Evolutionary conservation across 441 rosid genomes (phyloP).

Genomic region (Kokia cookei): DNA sequence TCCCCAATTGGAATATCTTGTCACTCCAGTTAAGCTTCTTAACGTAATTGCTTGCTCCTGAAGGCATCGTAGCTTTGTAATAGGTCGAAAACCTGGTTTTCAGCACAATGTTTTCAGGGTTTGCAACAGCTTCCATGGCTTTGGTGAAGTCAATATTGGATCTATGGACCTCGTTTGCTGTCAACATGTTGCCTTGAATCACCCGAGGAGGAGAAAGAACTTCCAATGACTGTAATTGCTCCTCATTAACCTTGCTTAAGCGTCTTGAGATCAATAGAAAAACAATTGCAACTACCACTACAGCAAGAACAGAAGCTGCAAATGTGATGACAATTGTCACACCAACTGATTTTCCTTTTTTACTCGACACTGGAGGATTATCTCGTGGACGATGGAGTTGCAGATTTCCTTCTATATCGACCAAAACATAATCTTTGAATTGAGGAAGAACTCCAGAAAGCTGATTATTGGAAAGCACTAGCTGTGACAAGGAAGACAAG

Average conservation of each 20-base stretch:
- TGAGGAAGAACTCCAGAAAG: constrained; percentile 40
- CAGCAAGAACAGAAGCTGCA: constrained; percentile 29
- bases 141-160: constrained; percentile 62
- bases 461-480: constrained; percentile 56
- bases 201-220: constrained; percentile 40
- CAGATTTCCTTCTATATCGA: constrained; percentile 32
- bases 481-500: constrained; percentile 34
- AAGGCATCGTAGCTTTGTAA: constrained; percentile 72
- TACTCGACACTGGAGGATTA: neutral
- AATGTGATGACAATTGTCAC: constrained; percentile 27
- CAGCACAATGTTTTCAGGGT: constrained; percentile 36
- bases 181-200: constrained; percentile 49
- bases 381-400: neutral
- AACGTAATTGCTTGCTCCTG: constrained; percentile 55
- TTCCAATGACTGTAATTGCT: constrained; percentile 30
- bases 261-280: constrained; percentile 30
- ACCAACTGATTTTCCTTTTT: constrained; percentile 22
- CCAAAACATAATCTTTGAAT: constrained; percentile 19
- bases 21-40: constrained; percentile 80
- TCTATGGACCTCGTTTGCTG: constrained; percentile 50
- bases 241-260: constrained; percentile 35
- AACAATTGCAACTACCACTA: constrained; percentile 23
- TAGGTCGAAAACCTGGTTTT: constrained; percentile 69
- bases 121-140: constrained; percentile 57
- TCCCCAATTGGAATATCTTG: constrained; percentile 64